These are phyloP conservation scores for Aspergillus persii DNA, from an alignment of 2,329 filamentous ascomycete species.

Conservation along the genomic window DNA sequence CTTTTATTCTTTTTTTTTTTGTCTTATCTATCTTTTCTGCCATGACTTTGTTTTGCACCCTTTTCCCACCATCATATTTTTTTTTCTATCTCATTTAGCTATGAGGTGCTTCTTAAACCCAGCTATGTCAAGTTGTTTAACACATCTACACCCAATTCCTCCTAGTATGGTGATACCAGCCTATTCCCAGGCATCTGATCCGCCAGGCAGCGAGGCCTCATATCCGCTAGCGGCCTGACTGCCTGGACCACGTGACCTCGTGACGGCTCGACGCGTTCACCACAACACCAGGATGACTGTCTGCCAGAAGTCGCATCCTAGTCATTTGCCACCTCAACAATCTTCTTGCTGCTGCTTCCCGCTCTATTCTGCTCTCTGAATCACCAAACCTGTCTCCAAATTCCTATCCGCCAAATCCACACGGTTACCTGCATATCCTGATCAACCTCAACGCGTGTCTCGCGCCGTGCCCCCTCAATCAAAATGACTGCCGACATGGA, in stretches of 20 bases:
- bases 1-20: slow-evolving; percentile 8
- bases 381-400: background rate
- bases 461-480: background rate
- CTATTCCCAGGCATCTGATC: background rate
- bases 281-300: slow-evolving; percentile 9
- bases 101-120: too few species aligned
- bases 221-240: background rate
- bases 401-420: background rate
- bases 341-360: background rate
- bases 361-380: background rate
- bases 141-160: too few species aligned
- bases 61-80: too few species aligned
- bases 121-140: too few species aligned
- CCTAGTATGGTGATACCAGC: too few species aligned
- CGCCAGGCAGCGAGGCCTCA: background rate
- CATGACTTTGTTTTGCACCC: too few species aligned
- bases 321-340: slow-evolving; percentile 22
- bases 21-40: background rate
- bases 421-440: background rate
- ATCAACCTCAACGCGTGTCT: background rate
- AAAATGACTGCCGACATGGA: slow-evolving; percentile 54
- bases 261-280: slow-evolving; percentile 35
- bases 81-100: too few species aligned
- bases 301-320: slow-evolving; percentile 7
- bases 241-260: slow-evolving; percentile 35